Evolutionary conservation across 1,284 basidiomycete genomes (phyloP).

Genomic region (Exobasidium cylindrosporum): DNA sequence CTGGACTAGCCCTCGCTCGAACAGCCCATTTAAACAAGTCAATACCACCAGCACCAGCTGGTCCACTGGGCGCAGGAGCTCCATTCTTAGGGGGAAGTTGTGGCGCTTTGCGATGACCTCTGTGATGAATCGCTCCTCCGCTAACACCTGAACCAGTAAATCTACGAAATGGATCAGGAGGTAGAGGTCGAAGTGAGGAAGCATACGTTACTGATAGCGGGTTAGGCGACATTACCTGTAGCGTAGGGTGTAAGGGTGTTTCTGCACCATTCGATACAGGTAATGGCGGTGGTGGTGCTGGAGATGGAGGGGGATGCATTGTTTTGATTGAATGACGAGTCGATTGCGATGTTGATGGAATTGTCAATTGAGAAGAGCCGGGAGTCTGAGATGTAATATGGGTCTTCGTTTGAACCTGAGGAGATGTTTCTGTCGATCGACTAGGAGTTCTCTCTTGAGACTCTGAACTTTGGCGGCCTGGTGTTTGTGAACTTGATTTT

Average conservation of each 20-base stretch:
- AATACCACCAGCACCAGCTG: constrained; percentile 37
- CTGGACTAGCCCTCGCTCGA: constrained; percentile 45
- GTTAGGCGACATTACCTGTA: constrained; percentile 47
- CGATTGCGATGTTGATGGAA: background rate
- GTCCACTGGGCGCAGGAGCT: constrained; percentile 24
- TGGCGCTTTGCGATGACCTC: constrained; percentile 30
- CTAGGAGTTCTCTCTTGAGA: background rate
- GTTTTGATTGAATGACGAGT: background rate
- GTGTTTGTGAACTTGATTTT: constrained; percentile 8
- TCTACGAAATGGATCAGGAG: constrained; percentile 47
- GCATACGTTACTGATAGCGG: constrained; percentile 52
- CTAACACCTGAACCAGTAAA: constrained; percentile 47
- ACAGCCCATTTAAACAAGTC: constrained; percentile 52
- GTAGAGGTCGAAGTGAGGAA: constrained; percentile 49
- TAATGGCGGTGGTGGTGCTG: background rate
- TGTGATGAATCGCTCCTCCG: constrained; percentile 48
- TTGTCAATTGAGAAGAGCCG: background rate
- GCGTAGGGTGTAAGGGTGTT: constrained; percentile 38
- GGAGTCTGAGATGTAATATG: background rate
- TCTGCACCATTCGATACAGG: background rate
- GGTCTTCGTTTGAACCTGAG: background rate
- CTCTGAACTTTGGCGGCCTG: background rate
- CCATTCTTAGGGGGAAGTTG: background rate
- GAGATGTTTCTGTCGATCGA: background rate
- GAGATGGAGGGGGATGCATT: constrained; percentile 15